Conservation (phyloP, 2,329 filamentous ascomycete genomes). For the Ascosphaera pollenicola region DNA sequence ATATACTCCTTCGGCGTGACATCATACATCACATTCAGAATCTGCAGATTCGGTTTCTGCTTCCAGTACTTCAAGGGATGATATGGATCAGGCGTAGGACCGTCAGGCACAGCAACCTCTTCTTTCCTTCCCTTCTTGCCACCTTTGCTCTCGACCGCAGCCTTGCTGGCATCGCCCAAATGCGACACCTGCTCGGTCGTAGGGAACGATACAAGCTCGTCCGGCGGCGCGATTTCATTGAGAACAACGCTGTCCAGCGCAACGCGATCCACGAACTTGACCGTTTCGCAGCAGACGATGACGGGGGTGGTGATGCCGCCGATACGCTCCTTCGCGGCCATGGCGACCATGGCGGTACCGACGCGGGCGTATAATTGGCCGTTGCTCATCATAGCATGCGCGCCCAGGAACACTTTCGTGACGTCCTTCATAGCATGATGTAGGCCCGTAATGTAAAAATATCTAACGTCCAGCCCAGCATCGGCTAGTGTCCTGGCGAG, state of each 20-base stretch:
- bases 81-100: constrained; percentile 8
- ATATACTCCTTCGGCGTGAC: constrained; percentile 75
- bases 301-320: constrained; percentile 47
- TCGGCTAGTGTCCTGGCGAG: constrained; percentile 49
- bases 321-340: constrained; percentile 45
- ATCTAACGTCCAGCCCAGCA: constrained; percentile 54
- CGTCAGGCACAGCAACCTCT: constrained; percentile 3
- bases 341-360: constrained; percentile 69
- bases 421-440: constrained; percentile 49
- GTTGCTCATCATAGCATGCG: constrained; percentile 90
- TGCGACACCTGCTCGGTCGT: constrained; percentile 7
- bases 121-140: constrained; percentile 3
- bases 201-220: constrained; percentile 31
- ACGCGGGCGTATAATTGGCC: constrained; percentile 72
- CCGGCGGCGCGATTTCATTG: constrained; percentile 71
- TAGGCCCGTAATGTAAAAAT: constrained; percentile 59
- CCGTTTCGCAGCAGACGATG: constrained; percentile 75
- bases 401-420: constrained; percentile 60
- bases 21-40: constrained; percentile 68
- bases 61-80: constrained; percentile 29
- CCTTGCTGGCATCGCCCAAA: constrained; percentile 1
- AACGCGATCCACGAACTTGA: constrained; percentile 85
- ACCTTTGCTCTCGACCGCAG: constrained; percentile 2
- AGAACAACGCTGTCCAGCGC: constrained; percentile 80
- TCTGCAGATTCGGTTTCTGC: constrained; percentile 36